Conservation (phyloP, 768 basidiomycete genomes). For the Sarcomyxa edulis region DNA sequence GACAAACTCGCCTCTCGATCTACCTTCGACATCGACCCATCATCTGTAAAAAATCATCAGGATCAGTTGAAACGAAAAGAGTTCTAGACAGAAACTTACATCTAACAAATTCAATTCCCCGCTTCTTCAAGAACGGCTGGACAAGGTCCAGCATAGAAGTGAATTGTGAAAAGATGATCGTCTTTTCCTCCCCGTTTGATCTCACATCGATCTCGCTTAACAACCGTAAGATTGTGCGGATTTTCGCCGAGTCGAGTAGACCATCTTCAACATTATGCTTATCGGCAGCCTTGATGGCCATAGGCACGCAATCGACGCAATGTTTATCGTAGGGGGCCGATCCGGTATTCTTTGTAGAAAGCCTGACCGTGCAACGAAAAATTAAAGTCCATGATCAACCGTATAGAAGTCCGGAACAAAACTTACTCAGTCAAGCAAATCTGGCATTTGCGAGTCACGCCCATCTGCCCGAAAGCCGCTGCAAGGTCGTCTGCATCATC, state of each 20-base stretch:
- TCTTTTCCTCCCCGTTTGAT: constrained; percentile 70
- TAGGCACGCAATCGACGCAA: constrained; percentile 55
- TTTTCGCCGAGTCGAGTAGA: constrained; percentile 80
- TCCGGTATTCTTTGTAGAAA: constrained; percentile 30
- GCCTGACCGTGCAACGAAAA: constrained; percentile 27
- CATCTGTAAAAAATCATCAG: constrained; percentile 53
- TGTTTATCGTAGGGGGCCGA: constrained; percentile 36
- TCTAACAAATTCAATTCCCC: constrained; percentile 69
- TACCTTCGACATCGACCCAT: constrained; percentile 77
- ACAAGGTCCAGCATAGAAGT: constrained; percentile 85
- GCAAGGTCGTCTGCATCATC: constrained; percentile 72
- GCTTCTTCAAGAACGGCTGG: constrained; percentile 73
- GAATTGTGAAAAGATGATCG: constrained; percentile 94
- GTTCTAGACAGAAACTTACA: constrained; percentile 53
- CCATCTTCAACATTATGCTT: constrained; percentile 32
- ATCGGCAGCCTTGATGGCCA: constrained; percentile 42
- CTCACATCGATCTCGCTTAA: constrained; percentile 58
- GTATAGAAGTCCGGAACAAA: no score
- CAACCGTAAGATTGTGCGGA: constrained; percentile 74
- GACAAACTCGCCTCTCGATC: constrained; percentile 74
- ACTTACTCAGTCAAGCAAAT: constrained; percentile 72
- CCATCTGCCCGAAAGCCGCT: constrained; percentile 64
- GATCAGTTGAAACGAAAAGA: constrained; percentile 5
- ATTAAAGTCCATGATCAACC: no score
- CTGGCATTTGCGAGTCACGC: constrained; percentile 68